Evolutionary conservation across 805 yeast species (phyloP), one percentile per base, ranked within the genome.

Genomic region (Millerozyma miso): DNA sequence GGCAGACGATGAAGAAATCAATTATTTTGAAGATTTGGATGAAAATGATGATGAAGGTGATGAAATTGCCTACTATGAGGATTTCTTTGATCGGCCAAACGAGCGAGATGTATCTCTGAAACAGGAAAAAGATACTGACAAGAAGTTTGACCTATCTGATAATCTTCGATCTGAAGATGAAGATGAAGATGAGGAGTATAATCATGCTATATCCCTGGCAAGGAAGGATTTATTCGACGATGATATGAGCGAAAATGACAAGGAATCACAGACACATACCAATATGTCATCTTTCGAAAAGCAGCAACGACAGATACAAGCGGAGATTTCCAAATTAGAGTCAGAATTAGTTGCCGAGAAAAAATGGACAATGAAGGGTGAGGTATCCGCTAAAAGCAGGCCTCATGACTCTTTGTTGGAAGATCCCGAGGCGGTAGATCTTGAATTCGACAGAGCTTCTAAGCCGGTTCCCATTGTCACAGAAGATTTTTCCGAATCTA

Each of bases 391-490:
- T 1, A 80, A 76, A 48, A 85, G 83, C 51, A 76, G 99, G 58
- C 96, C 95, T 5, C 71, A 73, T 35, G 97, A 93, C 67, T 83
- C 97, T 1, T 70, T 93, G 33, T 63, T 93, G 44, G 83, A 82
- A 35, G 96, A 86, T 54, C 57, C 63, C 2, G 73, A 63, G 42
- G 53, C 65, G 3, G 55, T 59, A 15, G 88, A 77, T 34, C 68
- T 91, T 41, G 95, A 89, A 51, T 93, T 91, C 56, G 99, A 91
- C 54, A 78, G 98, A 56, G 87, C 89, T 4, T 81, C 97, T 6
- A 91, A 91, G 55, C 97, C 99, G 0, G 97, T 89, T 3, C 99
- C 99, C 0, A 89, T 90, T 4, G 87, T 90, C 43, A 93, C 99
- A 0, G 81, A 81, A 53, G 96, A 90, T 50, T 77, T 85, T 8